A percentile compares a stretch with the other conserved stretches of the same genome.
These are phyloP conservation scores for Dictyostelium capitatum DNA, from an alignment of 78 protist genomes.

Conservation along the genomic window DNA sequence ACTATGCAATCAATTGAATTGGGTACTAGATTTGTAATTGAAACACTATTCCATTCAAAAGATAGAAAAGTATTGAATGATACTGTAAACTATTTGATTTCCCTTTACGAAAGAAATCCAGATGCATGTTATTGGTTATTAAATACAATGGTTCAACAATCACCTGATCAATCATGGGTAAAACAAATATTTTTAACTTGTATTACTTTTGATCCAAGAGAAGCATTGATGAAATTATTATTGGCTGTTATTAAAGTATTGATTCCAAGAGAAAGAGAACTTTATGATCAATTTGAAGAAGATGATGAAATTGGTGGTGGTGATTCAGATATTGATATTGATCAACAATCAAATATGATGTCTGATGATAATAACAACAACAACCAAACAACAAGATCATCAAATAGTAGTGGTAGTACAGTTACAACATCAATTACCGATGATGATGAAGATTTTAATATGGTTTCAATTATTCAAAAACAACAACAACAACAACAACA, in stretches of 20 bases:
- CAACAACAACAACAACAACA: neutral
- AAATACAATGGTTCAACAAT: conserved; percentile 18
- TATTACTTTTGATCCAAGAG: conserved; percentile 54
- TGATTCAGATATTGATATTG: no score
- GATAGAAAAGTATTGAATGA: conserved; percentile 32
- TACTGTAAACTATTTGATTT: neutral
- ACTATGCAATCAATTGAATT: conserved; percentile 55
- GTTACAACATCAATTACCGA: neutral
- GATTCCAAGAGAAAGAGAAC: conserved; percentile 33
- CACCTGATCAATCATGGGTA: conserved; percentile 50
- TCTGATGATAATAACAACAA: no score
- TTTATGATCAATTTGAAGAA: conserved; percentile 33
- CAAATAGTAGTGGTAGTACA: neutral
- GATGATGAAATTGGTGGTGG: neutral
- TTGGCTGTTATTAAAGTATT: conserved; percentile 16
- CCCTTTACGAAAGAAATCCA: neutral
- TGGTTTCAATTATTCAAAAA: neutral
- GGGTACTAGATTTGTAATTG: conserved; percentile 58
- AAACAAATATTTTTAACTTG: conserved; percentile 45
- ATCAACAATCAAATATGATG: neutral
- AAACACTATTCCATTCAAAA: conserved; percentile 62
- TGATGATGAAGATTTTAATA: neutral
- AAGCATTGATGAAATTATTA: conserved; percentile 28
- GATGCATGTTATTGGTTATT: conserved; percentile 59
- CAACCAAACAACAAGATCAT: no score